Conservation (phyloP, 441 rosid genomes). For the Erodium moschatum region DNA sequence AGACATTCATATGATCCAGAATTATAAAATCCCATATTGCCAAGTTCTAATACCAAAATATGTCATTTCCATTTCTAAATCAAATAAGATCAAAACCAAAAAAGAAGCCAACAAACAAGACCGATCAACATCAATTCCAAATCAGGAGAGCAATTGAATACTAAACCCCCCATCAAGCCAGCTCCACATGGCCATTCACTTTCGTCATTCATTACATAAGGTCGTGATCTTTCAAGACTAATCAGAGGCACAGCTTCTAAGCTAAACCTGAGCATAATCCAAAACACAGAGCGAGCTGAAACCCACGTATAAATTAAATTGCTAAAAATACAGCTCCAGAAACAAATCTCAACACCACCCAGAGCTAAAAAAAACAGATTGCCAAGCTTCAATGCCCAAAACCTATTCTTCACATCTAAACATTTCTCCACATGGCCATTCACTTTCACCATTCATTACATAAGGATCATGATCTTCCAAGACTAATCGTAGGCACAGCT, state of each 20-base stretch:
- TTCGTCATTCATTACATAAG: neutral
- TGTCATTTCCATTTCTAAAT: too few relatives aligned
- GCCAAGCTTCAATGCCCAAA: neutral
- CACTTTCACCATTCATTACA: neutral
- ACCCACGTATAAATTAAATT: neutral
- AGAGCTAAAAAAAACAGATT: neutral
- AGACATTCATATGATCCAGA: too few relatives aligned
- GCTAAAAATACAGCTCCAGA: neutral
- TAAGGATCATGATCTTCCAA: neutral
- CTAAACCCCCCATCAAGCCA: neutral
- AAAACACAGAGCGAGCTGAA: neutral
- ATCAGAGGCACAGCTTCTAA: neutral
- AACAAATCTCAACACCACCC: neutral
- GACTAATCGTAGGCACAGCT: neutral
- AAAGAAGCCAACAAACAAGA: too few relatives aligned
- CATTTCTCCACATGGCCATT: neutral
- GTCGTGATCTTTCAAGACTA: neutral
- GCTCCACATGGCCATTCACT: neutral
- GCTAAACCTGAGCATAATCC: neutral
- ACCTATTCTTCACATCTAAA: too few relatives aligned
- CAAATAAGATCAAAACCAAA: too few relatives aligned
- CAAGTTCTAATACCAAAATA: too few relatives aligned
- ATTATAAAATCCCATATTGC: too few relatives aligned
- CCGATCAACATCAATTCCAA: too few relatives aligned
- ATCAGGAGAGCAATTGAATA: too few relatives aligned